Evolutionary conservation across 805 yeast genomes (phyloP), one percentile per base, ranked within the genome.

Genomic region (Brettanomyces anomalus): DNA sequence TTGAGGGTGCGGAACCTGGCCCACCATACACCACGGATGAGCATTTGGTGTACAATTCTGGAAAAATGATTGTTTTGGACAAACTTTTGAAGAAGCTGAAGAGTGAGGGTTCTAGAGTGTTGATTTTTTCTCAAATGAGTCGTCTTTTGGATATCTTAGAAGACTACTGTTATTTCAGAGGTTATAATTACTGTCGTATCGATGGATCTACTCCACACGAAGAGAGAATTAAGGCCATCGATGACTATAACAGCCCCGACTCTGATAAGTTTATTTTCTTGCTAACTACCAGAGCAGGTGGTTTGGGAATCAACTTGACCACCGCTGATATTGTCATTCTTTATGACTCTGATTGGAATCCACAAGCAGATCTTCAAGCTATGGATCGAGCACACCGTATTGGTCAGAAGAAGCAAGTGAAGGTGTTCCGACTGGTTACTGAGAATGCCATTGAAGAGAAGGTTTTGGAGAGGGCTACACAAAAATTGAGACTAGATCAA

Each of bases 1-100:
- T 93, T 56, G 97, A 90, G 60, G 97, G 98, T n/a, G 98, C 97
- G 1, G 97, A 89, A 62, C 97, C 97, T 0, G 97, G 97, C 8
- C 97, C 97, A 1, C 97, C 97, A 1, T 90, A 72, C 56, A 90
- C 97, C 1, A 90, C 95, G 1, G 97, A 88, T 61, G 97, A 89
- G 61, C 97, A 90, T 64, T 70, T 90, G 49, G 81, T 89, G n/a
- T 80, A 54, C 66, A 90, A 90, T 58, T 74, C 95, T 5, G 96
- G 95, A 26, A 89, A 89, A 60, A 85, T 89, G 89, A 72, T 85
- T 42, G 85, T 90, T 31, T 65, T 89, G 43, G 97, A 89, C 58
- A 86, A 86, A 55, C 67, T 89, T 56, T 65, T 90, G 51, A 79
- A 77, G 50, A 81, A 84, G 51, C 68, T 85, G 59, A 74, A 79